A percentile compares a stretch with the other conserved stretches of the same genome.
phyloP scores from a whole-genome alignment of 2,329 filamentous ascomycete genomes.

The Nemania sp. region DNA sequence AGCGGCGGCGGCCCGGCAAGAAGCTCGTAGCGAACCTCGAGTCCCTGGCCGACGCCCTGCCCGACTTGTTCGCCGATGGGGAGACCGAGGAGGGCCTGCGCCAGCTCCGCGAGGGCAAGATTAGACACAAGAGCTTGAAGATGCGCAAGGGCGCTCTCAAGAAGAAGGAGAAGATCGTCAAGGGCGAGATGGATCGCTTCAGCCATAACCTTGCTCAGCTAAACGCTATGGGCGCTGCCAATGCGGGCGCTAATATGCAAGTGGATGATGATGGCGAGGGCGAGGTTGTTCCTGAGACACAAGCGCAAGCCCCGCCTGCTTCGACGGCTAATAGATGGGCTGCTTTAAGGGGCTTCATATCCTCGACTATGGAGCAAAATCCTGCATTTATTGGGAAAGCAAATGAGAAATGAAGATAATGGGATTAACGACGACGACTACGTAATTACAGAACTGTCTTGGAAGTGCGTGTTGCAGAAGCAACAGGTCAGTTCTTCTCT shows the following conservation, averaged over 20 bases:
- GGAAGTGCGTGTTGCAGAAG: neutral
- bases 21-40: constrained; percentile 78
- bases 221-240: constrained; percentile 44
- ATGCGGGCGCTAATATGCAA: constrained; percentile 7
- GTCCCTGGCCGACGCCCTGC: constrained; percentile 78
- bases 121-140: constrained; percentile 74
- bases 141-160: constrained; percentile 79
- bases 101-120: constrained; percentile 58
- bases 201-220: constrained; percentile 80
- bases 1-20: constrained; percentile 70
- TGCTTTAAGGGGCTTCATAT: constrained; percentile 80
- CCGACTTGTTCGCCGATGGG: constrained; percentile 57
- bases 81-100: constrained; percentile 49
- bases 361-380: constrained; percentile 86
- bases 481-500: constrained; percentile 4
- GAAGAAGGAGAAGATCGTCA: constrained; percentile 78
- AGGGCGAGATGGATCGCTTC: constrained; percentile 81
- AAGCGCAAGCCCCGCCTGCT: constrained; percentile 19
- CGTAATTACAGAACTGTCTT: constrained; percentile 1
- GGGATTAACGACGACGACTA: neutral
- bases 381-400: constrained; percentile 64
- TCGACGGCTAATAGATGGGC: constrained; percentile 70
- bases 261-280: constrained; percentile 23
- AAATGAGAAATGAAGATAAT: constrained; percentile 27
- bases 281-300: constrained; percentile 23